Conservation (phyloP, 2,329 filamentous ascomycete genomes). For the Cladosporium sp. region DNA sequence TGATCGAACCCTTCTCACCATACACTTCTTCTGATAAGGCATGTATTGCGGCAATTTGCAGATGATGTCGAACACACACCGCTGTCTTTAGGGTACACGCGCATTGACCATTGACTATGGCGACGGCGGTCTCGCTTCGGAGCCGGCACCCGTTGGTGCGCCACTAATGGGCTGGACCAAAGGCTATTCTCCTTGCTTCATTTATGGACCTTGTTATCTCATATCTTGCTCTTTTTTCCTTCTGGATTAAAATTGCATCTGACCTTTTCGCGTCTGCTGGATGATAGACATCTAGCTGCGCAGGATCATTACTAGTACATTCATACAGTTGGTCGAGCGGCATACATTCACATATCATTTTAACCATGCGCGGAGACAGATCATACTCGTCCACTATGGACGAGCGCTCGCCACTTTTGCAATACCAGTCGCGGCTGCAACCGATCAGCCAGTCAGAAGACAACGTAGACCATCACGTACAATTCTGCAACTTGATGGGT, state of each 20-base stretch:
- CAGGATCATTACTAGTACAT: not conserved
- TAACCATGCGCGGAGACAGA: constrained; percentile 8
- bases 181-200: not conserved
- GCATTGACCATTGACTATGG: not conserved
- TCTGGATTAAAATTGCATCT: not conserved
- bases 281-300: not conserved
- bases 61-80: not conserved
- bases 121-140: not conserved
- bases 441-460: not conserved
- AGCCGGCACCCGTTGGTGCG: not conserved
- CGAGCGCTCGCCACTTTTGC: constrained; percentile 12
- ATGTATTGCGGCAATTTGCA: not conserved
- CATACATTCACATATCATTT: not conserved
- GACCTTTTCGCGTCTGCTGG: not conserved
- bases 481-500: constrained; percentile 42
- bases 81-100: not conserved
- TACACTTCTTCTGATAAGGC: not conserved
- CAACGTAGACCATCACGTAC: constrained; percentile 31
- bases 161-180: not conserved
- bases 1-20: not conserved
- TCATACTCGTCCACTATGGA: constrained; percentile 12
- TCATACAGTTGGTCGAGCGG: not conserved
- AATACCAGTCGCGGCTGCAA: not conserved
- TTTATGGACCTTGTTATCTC: not conserved
- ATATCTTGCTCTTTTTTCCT: not conserved